Conservation (phyloP, 805 yeast species). For the Candida taoyuanica region DNA sequence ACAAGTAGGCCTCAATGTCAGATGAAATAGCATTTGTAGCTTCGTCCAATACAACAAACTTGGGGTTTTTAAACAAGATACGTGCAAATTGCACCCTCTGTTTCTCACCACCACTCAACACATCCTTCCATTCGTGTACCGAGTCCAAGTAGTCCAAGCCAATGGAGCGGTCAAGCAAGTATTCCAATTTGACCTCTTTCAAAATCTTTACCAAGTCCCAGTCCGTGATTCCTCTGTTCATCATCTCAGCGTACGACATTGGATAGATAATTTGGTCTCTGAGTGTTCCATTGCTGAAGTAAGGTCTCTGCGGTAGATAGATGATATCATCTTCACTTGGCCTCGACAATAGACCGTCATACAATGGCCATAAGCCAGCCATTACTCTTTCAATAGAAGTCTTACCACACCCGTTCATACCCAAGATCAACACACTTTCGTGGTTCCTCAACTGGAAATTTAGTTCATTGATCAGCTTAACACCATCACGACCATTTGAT, state of each 20-base stretch:
- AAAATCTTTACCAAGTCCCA: conserved; percentile 61
- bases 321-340: conserved; percentile 68
- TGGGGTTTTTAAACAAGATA: conserved; percentile 72
- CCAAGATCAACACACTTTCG: conserved; percentile 73
- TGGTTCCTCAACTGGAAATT: conserved; percentile 46
- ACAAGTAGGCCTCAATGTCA: conserved; percentile 84
- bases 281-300: conserved; percentile 76
- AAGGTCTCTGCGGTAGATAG: conserved; percentile 83
- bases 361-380: conserved; percentile 91
- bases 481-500: conserved; percentile 52
- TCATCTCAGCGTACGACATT: conserved; percentile 68
- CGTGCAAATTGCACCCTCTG: conserved; percentile 89
- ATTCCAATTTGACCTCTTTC: conserved; percentile 74
- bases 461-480: conserved; percentile 56
- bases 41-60: conserved; percentile 82
- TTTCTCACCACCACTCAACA: conserved; percentile 95
- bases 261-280: conserved; percentile 93
- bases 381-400: conserved; percentile 78
- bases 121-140: conserved; percentile 75
- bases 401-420: conserved; percentile 88
- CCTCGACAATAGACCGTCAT: conserved; percentile 74
- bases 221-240: conserved; percentile 67
- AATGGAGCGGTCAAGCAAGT: conserved; percentile 61
- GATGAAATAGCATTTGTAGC: conserved; percentile 91
- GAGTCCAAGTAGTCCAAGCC: conserved; percentile 43